A percentile compares a stretch with the other conserved stretches of the same genome.
phyloP scores from a whole-genome alignment of 306 rosid species.

The Prinsepia uniflora region DNA sequence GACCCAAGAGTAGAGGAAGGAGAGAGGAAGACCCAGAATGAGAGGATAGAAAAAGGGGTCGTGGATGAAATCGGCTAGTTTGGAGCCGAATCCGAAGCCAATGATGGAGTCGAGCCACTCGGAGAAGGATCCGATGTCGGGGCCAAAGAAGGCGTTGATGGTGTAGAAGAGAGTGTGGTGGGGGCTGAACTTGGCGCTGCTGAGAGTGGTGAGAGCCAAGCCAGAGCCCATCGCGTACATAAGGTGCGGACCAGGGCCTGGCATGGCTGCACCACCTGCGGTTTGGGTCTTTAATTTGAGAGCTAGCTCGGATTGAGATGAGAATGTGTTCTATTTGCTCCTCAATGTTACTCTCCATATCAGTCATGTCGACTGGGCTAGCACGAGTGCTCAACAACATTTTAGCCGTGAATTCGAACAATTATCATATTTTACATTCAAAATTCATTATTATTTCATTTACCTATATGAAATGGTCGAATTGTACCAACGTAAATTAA shows the following conservation, averaged over 20 bases:
- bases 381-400: no score
- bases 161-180: conserved; percentile 71
- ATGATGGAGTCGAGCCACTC: conserved; percentile 61
- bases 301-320: not conserved
- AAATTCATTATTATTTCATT: no score
- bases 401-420: no score
- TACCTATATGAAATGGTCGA: no score
- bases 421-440: no score
- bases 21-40: conserved; percentile 67
- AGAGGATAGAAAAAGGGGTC: conserved; percentile 59
- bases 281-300: not conserved
- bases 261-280: conserved; percentile 40
- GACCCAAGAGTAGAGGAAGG: conserved; percentile 56
- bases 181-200: conserved; percentile 63
- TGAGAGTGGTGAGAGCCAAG: conserved; percentile 42
- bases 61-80: conserved; percentile 52
- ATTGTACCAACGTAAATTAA: no score
- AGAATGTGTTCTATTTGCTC: not conserved
- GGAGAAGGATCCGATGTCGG: conserved; percentile 86
- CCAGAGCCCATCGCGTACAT: conserved; percentile 85
- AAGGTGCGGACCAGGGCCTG: conserved; percentile 89
- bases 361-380: no score
- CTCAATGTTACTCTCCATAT: not conserved
- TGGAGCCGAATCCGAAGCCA: conserved; percentile 39
- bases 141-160: conserved; percentile 82